Conservation (phyloP, 768 basidiomycete species). For the Trametopsis cervina region DNA sequence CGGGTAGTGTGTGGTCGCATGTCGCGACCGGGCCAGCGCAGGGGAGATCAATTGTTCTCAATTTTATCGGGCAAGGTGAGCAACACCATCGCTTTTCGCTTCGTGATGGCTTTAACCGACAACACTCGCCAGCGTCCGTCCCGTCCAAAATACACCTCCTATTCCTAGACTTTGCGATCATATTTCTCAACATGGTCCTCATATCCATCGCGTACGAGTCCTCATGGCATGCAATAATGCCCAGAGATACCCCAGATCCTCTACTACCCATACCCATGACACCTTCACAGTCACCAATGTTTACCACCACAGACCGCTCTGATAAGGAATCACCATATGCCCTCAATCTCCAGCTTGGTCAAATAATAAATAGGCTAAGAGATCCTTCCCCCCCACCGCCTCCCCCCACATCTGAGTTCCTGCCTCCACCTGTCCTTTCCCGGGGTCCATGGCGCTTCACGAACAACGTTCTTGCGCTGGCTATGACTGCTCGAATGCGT, state of each 20-base stretch:
- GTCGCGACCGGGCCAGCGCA: slow-evolving; percentile 42
- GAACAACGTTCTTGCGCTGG: slow-evolving; percentile 29
- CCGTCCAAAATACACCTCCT: slow-evolving; percentile 66
- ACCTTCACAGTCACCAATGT: too few species aligned
- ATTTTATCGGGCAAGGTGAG: slow-evolving; percentile 75
- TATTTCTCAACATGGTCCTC: slow-evolving; percentile 60
- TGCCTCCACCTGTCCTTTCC: slow-evolving; percentile 59
- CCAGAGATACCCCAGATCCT: slow-evolving; percentile 36
- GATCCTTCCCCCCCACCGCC: slow-evolving; percentile 36
- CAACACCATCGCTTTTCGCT: slow-evolving; percentile 9
- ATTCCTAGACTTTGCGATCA: slow-evolving; percentile 59
- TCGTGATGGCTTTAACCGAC: not conserved
- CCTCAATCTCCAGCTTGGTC: slow-evolving; percentile 53
- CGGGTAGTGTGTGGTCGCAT: slow-evolving; percentile 57
- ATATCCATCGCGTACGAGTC: slow-evolving; percentile 64
- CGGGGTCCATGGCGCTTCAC: slow-evolving; percentile 50
- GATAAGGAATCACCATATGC: slow-evolving; percentile 36
- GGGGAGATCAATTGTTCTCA: slow-evolving; percentile 61
- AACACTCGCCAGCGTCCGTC: slow-evolving; percentile 24
- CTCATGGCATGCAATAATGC: slow-evolving; percentile 35
- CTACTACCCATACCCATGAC: slow-evolving; percentile 25
- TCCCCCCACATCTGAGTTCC: slow-evolving; percentile 25
- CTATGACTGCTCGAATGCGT: slow-evolving; percentile 43
- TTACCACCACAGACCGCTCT: slow-evolving; percentile 7
- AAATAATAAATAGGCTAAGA: slow-evolving; percentile 51